Evolutionary conservation across 225 moss, liverwort and hornwort genomes (phyloP), one percentile per base, ranked within the genome.

Genomic region (Climacium dendroides): DNA sequence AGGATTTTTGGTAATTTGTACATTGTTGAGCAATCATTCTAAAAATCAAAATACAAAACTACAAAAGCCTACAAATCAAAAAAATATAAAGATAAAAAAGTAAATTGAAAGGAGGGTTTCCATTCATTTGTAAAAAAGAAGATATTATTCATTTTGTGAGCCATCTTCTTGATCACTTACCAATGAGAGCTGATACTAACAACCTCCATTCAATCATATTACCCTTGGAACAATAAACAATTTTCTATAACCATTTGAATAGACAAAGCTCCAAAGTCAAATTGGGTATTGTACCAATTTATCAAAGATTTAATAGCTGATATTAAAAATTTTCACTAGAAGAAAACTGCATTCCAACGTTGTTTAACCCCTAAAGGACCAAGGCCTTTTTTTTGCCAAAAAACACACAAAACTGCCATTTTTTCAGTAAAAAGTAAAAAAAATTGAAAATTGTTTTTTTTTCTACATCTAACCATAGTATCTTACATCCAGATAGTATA

Each of bases 181-280:
- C 4, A 22, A 8, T 52, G 50, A 74, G 5, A 50, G 2, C 34
- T 0, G 0, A 74, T 48, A 48, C 1, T 20, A 50, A 74, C 7
- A 74, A 74, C 12, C 4, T 74, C 0, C 1, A 1, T 50, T 50
- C 20, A 50, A 48, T 50, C 0, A 4, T 48, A 74, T 19, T 50
- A 20, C 1, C 1, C 13, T 8, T 4, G 5, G 48, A 0, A 74
- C 1, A 50, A 50, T 74, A 18, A 13, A 74, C 5, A 7, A 32
- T 13, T 50, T 0, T 50, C 5, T 50, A 6, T 48, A 12, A 48
- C 19, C 48, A 74, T 65, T 74, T 32, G 19, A 48, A 14, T 7
- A 48, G 1, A 32, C 0, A 1, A 74, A 30, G 7, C 11, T 74
- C 2, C 0, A 4, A 30, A 74, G 19, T 32, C 0, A 0, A 48